phyloP scores from a whole-genome alignment of 208 protist genomes.

The Trypanosoma caninum region DNA sequence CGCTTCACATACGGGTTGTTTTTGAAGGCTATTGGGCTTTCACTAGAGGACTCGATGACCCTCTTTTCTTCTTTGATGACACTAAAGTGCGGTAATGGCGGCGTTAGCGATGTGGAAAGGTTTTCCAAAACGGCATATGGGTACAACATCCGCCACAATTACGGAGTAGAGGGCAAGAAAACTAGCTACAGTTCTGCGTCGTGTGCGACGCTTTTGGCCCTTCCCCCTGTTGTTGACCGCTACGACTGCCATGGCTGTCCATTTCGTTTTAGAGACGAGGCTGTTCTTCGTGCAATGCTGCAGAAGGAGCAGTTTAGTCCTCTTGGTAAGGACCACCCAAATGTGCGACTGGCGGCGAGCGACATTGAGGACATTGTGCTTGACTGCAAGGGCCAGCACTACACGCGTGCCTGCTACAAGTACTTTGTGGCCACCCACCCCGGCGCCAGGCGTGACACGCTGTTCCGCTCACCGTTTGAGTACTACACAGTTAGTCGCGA shows the following conservation, averaged over 20 bases:
- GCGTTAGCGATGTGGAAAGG: conserved; percentile 50
- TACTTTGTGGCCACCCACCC: conserved; percentile 90
- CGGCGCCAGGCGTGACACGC: conserved; percentile 66
- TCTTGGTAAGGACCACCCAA: conserved; percentile 42
- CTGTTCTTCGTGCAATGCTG: conserved; percentile 44
- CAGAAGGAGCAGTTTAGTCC: conserved; percentile 55
- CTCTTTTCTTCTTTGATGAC: conserved; percentile 88
- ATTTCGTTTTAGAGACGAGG: conserved; percentile 84
- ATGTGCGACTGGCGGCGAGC: conserved; percentile 34
- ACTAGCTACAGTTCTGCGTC: conserved; percentile 84
- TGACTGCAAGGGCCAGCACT: conserved; percentile 86
- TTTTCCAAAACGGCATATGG: conserved; percentile 88
- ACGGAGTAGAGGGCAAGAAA: conserved; percentile 91
- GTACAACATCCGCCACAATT: conserved; percentile 91
- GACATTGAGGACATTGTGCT: conserved; percentile 88
- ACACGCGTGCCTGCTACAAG: conserved; percentile 88
- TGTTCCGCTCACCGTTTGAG: conserved; percentile 88
- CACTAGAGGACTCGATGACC: conserved; percentile 75
- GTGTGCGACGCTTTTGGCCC: conserved; percentile 76
- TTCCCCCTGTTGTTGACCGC: conserved; percentile 72
- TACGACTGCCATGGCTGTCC: conserved; percentile 91
- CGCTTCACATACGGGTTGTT: conserved; percentile 90
- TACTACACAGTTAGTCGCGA: conserved; percentile 75
- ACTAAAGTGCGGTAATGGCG: conserved; percentile 70
- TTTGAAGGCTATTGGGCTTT: conserved; percentile 88